Percentiles rank a stretch among this genome's conserved stretches.
These are phyloP conservation scores for Senecio squalidus DNA, from an alignment of 140 eudicot species.

Conservation along the genomic window DNA sequence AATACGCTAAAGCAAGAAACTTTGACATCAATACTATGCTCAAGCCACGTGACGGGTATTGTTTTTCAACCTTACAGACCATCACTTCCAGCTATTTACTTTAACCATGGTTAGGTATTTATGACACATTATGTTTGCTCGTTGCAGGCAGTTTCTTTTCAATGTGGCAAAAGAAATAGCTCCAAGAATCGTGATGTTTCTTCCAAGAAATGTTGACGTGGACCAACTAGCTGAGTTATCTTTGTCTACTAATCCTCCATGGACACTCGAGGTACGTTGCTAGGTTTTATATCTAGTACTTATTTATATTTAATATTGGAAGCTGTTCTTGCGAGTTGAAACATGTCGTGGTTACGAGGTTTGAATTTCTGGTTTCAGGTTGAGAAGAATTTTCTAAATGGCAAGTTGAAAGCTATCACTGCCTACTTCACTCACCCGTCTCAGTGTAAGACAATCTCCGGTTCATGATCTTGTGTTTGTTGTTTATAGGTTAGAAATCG, in stretches of 20 bases:
- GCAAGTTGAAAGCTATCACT: conserved; percentile 79
- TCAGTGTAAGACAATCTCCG: conserved; percentile 3
- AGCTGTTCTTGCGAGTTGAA: too few species aligned
- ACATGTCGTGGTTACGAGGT: background rate
- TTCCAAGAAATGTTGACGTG: conserved; percentile 78
- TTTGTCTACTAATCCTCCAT: conserved; percentile 64
- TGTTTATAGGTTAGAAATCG: background rate
- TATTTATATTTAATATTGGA: too few species aligned
- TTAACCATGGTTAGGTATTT: background rate
- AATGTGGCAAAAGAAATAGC: conserved; percentile 57
- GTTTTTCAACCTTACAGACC: conserved; percentile 8
- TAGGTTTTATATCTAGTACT: background rate
- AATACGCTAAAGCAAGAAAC: conserved; percentile 54
- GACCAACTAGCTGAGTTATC: conserved; percentile 79
- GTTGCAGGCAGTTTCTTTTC: conserved; percentile 57
- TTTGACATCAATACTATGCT: conserved; percentile 83
- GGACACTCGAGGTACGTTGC: conserved; percentile 75
- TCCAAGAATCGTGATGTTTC: conserved; percentile 79
- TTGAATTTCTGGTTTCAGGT: conserved; percentile 46
- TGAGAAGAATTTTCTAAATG: conserved; percentile 76
- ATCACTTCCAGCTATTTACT: background rate
- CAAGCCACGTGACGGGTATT: conserved; percentile 79
- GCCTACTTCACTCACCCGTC: conserved; percentile 66
- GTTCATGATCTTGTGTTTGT: background rate
- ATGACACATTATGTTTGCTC: background rate